Percentiles rank a stretch among this genome's conserved stretches.
These are phyloP conservation scores for Elsinoe australis DNA, from an alignment of 2,329 filamentous ascomycete species.

Conservation along the genomic window DNA sequence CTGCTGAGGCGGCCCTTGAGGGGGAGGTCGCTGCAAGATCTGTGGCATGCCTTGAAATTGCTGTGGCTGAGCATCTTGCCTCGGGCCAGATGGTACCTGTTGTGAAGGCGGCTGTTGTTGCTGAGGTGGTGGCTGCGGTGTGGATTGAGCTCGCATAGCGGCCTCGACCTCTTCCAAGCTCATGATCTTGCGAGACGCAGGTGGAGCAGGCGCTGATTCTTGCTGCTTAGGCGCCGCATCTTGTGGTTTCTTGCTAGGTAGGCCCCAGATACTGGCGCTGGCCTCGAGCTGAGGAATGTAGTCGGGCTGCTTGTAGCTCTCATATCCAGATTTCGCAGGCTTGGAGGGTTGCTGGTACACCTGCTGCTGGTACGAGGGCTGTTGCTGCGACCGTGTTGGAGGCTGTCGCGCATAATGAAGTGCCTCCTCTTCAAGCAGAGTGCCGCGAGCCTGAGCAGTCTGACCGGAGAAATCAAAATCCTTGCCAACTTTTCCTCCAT, in stretches of 20 bases:
- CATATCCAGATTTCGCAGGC: conserved; percentile 74
- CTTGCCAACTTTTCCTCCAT: conserved; percentile 58
- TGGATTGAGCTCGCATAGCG: conserved; percentile 68
- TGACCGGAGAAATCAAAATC: conserved; percentile 97
- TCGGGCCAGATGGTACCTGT: conserved; percentile 33
- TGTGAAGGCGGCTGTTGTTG: conserved; percentile 38
- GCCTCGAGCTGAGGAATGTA: conserved; percentile 86
- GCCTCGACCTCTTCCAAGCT: conserved; percentile 96
- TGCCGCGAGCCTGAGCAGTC: conserved; percentile 77
- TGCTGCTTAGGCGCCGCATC: conserved; percentile 24
- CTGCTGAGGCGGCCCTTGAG: conserved; percentile 22
- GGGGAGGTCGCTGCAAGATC: conserved; percentile 33
- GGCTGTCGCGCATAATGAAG: conserved; percentile 71
- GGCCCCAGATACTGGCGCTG: conserved; percentile 87
- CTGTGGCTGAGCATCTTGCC: conserved; percentile 30
- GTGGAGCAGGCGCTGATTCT: conserved; percentile 23
- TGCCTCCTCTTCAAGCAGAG: conserved; percentile 84
- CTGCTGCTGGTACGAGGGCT: conserved; percentile 29
- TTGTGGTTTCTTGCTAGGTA: conserved; percentile 49
- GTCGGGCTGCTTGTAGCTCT: conserved; percentile 78
- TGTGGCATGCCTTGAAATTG: conserved; percentile 40
- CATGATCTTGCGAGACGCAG: conserved; percentile 68
- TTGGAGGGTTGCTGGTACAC: conserved; percentile 43
- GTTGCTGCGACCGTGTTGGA: conserved; percentile 39
- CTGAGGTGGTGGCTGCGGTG: conserved; percentile 35